Evolutionary conservation across 1,139 yeast species (phyloP), one percentile per base, ranked within the genome.

Genomic region (Taphrina populina): DNA sequence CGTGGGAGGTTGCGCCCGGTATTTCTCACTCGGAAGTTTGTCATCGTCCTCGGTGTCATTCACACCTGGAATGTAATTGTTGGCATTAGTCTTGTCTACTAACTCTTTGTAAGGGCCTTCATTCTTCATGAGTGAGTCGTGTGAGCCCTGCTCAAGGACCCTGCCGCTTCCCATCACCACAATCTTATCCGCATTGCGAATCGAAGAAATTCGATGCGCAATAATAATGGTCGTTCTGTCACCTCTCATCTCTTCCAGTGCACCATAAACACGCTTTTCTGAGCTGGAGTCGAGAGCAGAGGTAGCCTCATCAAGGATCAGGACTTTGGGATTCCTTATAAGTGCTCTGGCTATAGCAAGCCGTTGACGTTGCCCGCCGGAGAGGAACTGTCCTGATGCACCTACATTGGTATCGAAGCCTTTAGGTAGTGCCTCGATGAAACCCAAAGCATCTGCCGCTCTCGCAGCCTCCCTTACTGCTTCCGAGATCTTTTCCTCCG

Each of bases 291-390:
- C 95, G 56, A 87, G 70, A 2, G 88, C 84, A 1, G 95, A 80
- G 0, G 95, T 85, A 60, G 88, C 83, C 65, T 87, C 95, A 68
- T 87, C 95, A 54, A 87, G 69, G 1, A 87, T 73, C 57, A 86
- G 69, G 15, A 81, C 71, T 34, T 73, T 69, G 0, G 95, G 88
- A 43, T 74, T 72, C 47, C 88, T 70, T 2, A 86, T 62, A 17
- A 87, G 61, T 0, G 92, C 88, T 59, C 95, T 76, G 0, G 87
- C 90, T 60, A 87, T 80, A 0, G 88, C 79, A 15, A 87, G 67
- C 58, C 95, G 71, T 66, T 87, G 95, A 3, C 83, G 75, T 67
- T 87, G 95, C 2, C 95, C 95, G 35, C 88, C 87, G 2, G 94
- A 84, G 34, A 85, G 68, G 56, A 80, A 65, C 0, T 78, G 69